Percentiles rank a stretch among this genome's conserved stretches.
Conservation (phyloP, 768 basidiomycete genomes). For the Hydnomerulius pinastri region DNA sequence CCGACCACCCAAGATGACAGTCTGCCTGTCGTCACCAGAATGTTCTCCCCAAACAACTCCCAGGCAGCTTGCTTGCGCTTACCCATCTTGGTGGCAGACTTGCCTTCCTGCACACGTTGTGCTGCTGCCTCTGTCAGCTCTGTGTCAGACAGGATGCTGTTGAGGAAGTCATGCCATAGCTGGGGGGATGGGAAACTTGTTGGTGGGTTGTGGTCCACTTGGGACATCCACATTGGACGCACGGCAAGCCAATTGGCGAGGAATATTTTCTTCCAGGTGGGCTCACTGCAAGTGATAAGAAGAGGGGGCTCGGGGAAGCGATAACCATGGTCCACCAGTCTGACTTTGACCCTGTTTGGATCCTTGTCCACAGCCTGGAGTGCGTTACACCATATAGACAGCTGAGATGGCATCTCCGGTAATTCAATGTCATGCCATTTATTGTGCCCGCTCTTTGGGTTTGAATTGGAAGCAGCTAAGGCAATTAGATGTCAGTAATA, state of each 20-base stretch:
- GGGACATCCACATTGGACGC: slow-evolving; percentile 2
- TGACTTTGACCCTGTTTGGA: neutral
- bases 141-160: too few species aligned
- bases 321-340: slow-evolving; percentile 4
- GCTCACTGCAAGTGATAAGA: neutral
- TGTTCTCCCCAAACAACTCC: neutral
- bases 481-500: neutral
- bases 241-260: slow-evolving; percentile 8
- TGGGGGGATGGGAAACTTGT: slow-evolving; percentile 7
- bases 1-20: neutral
- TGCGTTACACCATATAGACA: neutral
- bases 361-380: slow-evolving; percentile 1
- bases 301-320: slow-evolving; percentile 2
- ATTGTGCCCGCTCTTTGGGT: neutral
- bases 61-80: neutral
- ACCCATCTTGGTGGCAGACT: neutral
- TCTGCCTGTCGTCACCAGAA: neutral
- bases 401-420: neutral
- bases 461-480: too few species aligned
- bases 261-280: neutral
- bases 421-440: neutral
- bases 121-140: too few species aligned
- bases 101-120: too few species aligned
- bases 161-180: slow-evolving; percentile 12
- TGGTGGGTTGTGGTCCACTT: neutral